Percentiles rank a stretch among this genome's conserved stretches.
Evolutionary conservation across 2,329 filamentous ascomycete genomes (phyloP).

Genomic region (Biscogniauxia sp.): DNA sequence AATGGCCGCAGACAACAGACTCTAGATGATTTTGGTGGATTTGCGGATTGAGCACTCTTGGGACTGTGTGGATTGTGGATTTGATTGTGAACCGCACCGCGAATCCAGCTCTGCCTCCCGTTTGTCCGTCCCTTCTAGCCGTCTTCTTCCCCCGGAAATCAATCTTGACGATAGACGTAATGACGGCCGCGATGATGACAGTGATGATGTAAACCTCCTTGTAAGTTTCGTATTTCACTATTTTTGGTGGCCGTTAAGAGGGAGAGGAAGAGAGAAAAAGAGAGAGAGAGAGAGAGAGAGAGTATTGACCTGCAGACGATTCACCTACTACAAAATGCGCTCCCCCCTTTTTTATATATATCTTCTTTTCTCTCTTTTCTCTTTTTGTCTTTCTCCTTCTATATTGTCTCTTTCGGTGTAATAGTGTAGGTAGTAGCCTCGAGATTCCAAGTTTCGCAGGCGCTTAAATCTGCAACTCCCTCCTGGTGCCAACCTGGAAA

Average conservation of each 20-base stretch:
- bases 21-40: constrained; percentile 27
- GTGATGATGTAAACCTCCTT: background rate
- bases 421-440: too few species aligned
- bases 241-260: background rate
- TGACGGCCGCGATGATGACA: too few species aligned
- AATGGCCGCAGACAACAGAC: constrained; percentile 33
- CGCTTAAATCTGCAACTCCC: background rate
- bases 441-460: background rate
- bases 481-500: background rate
- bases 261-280: too few species aligned
- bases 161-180: background rate
- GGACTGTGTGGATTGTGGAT: background rate
- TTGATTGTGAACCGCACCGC: constrained; percentile 1
- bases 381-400: background rate
- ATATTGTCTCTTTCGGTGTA: background rate
- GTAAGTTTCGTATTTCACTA: background rate
- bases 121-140: background rate
- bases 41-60: constrained; percentile 8
- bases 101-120: background rate
- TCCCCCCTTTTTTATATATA: background rate
- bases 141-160: background rate
- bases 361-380: background rate
- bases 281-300: too few species aligned
- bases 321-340: background rate
- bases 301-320: background rate